Base-by-base conservation (phyloP, 192 early-diverging fungal genomes). In the Phycomyces nitens region DNA sequence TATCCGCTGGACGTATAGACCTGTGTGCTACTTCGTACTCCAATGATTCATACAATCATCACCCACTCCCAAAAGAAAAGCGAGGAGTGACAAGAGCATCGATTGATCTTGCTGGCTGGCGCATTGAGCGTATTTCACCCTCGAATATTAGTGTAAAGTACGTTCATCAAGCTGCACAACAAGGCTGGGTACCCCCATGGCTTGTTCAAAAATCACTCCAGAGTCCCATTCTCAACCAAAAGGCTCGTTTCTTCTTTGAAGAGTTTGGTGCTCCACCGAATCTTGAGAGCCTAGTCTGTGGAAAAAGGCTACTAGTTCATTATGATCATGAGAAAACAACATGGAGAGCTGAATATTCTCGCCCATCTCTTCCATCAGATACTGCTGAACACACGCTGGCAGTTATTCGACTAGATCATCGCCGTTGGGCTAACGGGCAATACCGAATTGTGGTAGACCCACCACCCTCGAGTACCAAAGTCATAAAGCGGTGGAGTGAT, bases 401-500 rank as follows among this genome's bases (percentile, higher is more conserved):
- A 50, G 58, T 40, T 38, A 64, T 81, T 24, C 58, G 80, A 5
- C 40, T 82, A 56, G 77, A 77, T 15, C 65, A 66, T 20, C 49
- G 52, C 0, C 42, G 51, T 14, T 75, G 75, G 70, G 73, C 75
- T 0, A 71, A 67, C 51, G 60, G 64, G 1, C 70, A 75, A 12
- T 79, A 72, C 27, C 64, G 61, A 1, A 65, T 82, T 9, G 74
- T 70, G 0, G 75, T 82, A 23, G 80, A 82, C 40, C 80, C 80
- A 5, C 80, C 80, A 10, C 80, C 80, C 39, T 77, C 75, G 6
- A 64, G 66, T 10, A 71, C 75, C 0, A 58, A 59, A 24, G 74
- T 70, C 3, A 59, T 53, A 5, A 58, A 65, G 39, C 67, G 71
- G 1, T 69, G 67, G 5, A 69, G 71, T 42, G 80, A 82, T 56